Conservation (phyloP, 2,329 filamentous ascomycete genomes). For the Ceratocystis lukuohia region DNA sequence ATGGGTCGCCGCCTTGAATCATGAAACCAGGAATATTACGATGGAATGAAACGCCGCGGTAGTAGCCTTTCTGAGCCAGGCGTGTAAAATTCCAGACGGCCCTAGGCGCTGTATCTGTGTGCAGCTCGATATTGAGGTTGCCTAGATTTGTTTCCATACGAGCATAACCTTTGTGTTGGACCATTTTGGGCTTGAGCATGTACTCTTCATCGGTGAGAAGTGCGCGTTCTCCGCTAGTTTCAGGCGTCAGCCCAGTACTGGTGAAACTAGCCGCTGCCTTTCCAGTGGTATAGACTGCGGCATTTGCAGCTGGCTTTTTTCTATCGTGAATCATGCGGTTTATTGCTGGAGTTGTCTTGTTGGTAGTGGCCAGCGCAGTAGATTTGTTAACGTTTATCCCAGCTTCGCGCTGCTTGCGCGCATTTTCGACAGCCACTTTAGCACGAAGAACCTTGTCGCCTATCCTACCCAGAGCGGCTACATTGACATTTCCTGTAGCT, state of each 20-base stretch:
- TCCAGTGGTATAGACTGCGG: slow-evolving; percentile 80
- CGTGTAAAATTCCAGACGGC: slow-evolving; percentile 96
- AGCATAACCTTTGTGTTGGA: slow-evolving; percentile 84
- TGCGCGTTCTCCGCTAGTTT: slow-evolving; percentile 77
- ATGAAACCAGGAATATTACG: slow-evolving; percentile 93
- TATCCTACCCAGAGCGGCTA: slow-evolving; percentile 62
- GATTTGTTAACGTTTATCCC: slow-evolving; percentile 41
- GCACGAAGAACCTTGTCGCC: slow-evolving; percentile 76
- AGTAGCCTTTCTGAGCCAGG: slow-evolving; percentile 80
- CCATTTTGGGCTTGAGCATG: slow-evolving; percentile 78
- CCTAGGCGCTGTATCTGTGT: slow-evolving; percentile 79
- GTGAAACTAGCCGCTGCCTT: slow-evolving; percentile 88
- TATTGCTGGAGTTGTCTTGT: not conserved
- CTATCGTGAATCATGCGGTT: slow-evolving; percentile 36
- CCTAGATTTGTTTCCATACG: slow-evolving; percentile 78
- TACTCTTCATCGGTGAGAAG: slow-evolving; percentile 88
- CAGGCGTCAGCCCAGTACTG: slow-evolving; percentile 81
- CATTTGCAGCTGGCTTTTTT: slow-evolving; percentile 60
- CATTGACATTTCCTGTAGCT: slow-evolving; percentile 58
- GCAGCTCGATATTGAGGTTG: slow-evolving; percentile 74
- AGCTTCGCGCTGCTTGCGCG: slow-evolving; percentile 58
- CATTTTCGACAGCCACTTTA: slow-evolving; percentile 86
- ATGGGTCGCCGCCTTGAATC: slow-evolving; percentile 93
- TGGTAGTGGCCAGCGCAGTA: slow-evolving; percentile 18
- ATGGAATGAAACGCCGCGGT: slow-evolving; percentile 72